Base-by-base conservation (phyloP, 768 basidiomycete genomes). In the Mycena belliarum region DNA sequence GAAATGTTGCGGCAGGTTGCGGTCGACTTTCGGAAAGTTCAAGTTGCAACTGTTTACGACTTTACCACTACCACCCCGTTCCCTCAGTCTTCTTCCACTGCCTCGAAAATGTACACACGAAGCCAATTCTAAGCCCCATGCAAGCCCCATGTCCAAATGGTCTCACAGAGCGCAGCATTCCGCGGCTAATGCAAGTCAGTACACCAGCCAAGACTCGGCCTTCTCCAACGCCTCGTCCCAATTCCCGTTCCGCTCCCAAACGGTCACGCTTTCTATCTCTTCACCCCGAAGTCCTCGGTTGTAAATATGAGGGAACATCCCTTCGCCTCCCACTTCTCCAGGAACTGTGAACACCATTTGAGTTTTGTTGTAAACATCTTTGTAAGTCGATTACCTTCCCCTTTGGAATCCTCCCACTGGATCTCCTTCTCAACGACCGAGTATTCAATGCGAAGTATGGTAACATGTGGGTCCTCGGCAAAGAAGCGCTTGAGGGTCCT, bases 271-370 rank as follows among this genome's bases (percentile, higher is more conserved):
- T 48, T 83, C 78, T 2, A 84, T 68, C 61, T 84, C 79, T 0
- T 66, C 67, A 14, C 65, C 71, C 14, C 80, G 81, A n/a, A 86
- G 57, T 15, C 76, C 55, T 7, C 70, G 73, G 47, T 80, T 81
- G 50, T 84, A 82, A 28, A 85, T 56, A 60, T 85, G 84, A 1
- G 84, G 83, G 55, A 83, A 85, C 51, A 80, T 49, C 4, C 77
- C 75, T 54, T 82, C 76, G 23, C 69, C 76, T 4, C 78, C 76
- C 4, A 77, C 64, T 18, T 75, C 71, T 10, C 82, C 81, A 55
- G 75, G 72, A 2, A 70, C 77, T 77, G 60, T 15, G 28, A 24
- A 20, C 4, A 35, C n/a, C 37, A 4, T 20, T 58, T 26, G 33
- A 50, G 23, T 18, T 33, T 14, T 25, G 26, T 29, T 18, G 44